phyloP scores from a whole-genome alignment of 2,329 filamentous ascomycete species.

The Emydomyces testavorans region DNA sequence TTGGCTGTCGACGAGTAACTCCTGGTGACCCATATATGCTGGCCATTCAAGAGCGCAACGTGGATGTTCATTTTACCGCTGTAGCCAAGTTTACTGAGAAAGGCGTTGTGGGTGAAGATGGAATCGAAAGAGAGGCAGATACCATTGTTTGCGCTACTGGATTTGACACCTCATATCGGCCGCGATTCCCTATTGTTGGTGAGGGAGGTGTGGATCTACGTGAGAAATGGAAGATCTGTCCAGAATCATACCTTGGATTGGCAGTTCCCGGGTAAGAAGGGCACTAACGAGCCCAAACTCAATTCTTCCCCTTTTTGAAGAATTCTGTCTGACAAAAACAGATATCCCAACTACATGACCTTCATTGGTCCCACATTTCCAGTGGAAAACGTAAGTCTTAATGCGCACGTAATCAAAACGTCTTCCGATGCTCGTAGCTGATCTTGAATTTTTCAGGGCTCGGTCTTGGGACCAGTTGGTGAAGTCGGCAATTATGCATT shows the following conservation, averaged over 20 bases:
- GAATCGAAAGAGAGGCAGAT: slow-evolving; percentile 20
- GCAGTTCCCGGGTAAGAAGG: slow-evolving; percentile 21
- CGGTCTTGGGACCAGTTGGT: slow-evolving; percentile 17
- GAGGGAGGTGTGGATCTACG: slow-evolving; percentile 20
- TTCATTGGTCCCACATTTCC: slow-evolving; percentile 30
- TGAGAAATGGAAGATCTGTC: slow-evolving; percentile 20
- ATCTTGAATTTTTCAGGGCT: no score
- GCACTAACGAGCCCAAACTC: slow-evolving; percentile 4
- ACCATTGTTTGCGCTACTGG: slow-evolving; percentile 27
- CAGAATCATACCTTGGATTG: slow-evolving; percentile 19
- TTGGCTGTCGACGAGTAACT: slow-evolving; percentile 40
- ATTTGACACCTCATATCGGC: slow-evolving; percentile 24
- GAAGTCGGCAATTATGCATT: slow-evolving; percentile 24
- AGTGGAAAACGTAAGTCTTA: slow-evolving; percentile 36
- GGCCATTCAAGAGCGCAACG: slow-evolving; percentile 34
- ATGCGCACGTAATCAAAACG: no score
- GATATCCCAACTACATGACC: slow-evolving; percentile 28
- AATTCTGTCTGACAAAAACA: slow-evolving; percentile 17
- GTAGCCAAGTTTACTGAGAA: slow-evolving; percentile 26
- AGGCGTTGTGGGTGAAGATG: slow-evolving; percentile 19
- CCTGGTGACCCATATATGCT: slow-evolving; percentile 44
- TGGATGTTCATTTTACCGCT: slow-evolving; percentile 23
- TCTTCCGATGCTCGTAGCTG: no score
- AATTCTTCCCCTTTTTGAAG: slow-evolving; percentile 16
- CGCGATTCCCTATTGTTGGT: slow-evolving; percentile 22